Base-by-base conservation (phyloP, 2,329 filamentous ascomycete species). In the Pseudocercospora fuligena region DNA sequence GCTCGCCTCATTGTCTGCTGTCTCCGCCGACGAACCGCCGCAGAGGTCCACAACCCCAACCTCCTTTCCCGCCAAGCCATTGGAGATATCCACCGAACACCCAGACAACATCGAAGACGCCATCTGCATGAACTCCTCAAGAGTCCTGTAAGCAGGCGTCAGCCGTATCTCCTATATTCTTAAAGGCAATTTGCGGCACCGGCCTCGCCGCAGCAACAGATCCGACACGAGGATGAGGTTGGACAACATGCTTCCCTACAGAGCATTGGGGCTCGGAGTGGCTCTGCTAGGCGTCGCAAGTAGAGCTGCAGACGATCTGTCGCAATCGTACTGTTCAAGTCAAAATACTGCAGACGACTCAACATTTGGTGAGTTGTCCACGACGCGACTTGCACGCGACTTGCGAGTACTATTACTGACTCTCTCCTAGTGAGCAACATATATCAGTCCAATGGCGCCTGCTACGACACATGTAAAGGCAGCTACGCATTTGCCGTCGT, bases 381-480 rank as follows among this genome's bases (percentile, higher is more conserved):
- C 12, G 31, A n/a, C 9, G 33, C 60, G 59, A 47, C 27, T 57
- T 8, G 46, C 19, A 46, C 63, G 61, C 61, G 59, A 47, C 58
- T 40, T 46, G 36, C 29, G 36, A 57, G 54, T 21, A 14, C 11
- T 23, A 51, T 49, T 25, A 21, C 64, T 63, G 61, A 66, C 69
- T 59, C 58, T 56, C 54, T 8, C 53, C 79, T 27, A 66, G 78
- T 77, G 62, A 66, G 76, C 66, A 69, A 76, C 67, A 78, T 75
- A 53, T 82, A 74, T 62, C 90, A 93, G 76, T 91, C 90, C 21
- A 88, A 92, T 72, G 91, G 91, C 31, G 84, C 88, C 12, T 94
- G 92, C 76, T 80, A 82, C 59, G 80, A 86, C 58, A 84, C 84
- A 58, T 94, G 92, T 79, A 73, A 78, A 27, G 73, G 75, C 21